Evolutionary conservation across 495 filamentous ascomycete species (phyloP).

Genomic region (Astrothelium macrocarpum): DNA sequence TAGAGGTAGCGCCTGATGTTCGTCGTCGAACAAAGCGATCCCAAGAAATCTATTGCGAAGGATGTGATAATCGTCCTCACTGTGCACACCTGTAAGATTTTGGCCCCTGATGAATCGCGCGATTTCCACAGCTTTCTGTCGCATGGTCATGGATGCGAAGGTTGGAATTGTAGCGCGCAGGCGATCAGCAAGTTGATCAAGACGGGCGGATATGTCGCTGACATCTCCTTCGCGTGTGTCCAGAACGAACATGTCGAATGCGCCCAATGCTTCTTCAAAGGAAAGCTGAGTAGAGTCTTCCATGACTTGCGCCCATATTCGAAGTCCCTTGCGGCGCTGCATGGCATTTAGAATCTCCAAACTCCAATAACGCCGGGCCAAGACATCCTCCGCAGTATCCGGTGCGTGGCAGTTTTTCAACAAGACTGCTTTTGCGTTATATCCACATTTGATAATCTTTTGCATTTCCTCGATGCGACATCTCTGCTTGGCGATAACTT

Average conservation of each 20-base stretch:
- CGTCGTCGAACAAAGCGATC: slow-evolving; percentile 47
- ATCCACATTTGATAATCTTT: slow-evolving; percentile 60
- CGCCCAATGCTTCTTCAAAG: slow-evolving; percentile 65
- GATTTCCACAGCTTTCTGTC: slow-evolving; percentile 57
- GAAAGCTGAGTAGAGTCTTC: slow-evolving; percentile 41
- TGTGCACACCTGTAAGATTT: slow-evolving; percentile 57
- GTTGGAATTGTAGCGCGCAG: slow-evolving; percentile 43
- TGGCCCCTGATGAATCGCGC: slow-evolving; percentile 55
- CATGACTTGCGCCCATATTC: slow-evolving; percentile 56
- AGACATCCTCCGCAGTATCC: slow-evolving; percentile 57
- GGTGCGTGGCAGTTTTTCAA: slow-evolving; percentile 50
- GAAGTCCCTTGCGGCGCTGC: slow-evolving; percentile 69
- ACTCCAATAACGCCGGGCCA: slow-evolving; percentile 80
- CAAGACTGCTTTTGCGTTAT: slow-evolving; percentile 82
- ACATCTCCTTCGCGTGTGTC: slow-evolving; percentile 60
- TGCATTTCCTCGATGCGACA: slow-evolving; percentile 60
- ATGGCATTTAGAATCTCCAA: slow-evolving; percentile 62
- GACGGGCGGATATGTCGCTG: slow-evolving; percentile 53
- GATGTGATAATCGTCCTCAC: slow-evolving; percentile 58
- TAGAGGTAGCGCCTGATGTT: slow-evolving; percentile 66
- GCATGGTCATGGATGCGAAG: slow-evolving; percentile 43
- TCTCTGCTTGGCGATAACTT: slow-evolving; percentile 57
- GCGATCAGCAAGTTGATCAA: slow-evolving; percentile 52
- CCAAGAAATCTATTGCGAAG: slow-evolving; percentile 81
- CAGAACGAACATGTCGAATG: slow-evolving; percentile 81